These are phyloP conservation scores for Inosperma sp. DNA, from an alignment of 768 basidiomycete genomes.

Conservation along the genomic window DNA sequence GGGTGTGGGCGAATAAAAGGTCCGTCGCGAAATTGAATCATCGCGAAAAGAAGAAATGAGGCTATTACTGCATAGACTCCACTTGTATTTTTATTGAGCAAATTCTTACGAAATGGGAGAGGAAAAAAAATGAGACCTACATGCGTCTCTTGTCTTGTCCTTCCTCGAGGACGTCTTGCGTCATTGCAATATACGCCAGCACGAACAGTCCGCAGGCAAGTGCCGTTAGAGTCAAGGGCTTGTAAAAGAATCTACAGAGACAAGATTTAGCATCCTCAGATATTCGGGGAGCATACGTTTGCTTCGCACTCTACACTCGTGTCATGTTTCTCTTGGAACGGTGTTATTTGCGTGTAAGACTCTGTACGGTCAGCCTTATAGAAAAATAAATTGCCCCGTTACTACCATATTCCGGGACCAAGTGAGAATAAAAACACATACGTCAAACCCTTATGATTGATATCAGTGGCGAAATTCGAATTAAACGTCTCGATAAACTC, in stretches of 20 bases:
- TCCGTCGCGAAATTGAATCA: conserved; percentile 87
- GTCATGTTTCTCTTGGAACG: conserved; percentile 80
- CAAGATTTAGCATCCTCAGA: conserved; percentile 10
- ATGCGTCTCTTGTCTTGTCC: conserved; percentile 76
- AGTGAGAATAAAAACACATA: conserved; percentile 41
- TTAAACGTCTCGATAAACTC: conserved; percentile 11
- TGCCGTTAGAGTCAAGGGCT: conserved; percentile 74
- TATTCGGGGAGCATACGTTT: not conserved
- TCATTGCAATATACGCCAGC: conserved; percentile 77
- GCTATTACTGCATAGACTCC: conserved; percentile 72
- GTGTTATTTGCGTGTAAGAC: conserved; percentile 74
- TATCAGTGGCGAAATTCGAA: conserved; percentile 14
- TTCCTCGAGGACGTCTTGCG: conserved; percentile 80
- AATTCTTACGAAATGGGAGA: too few species aligned
- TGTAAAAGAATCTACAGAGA: conserved; percentile 74
- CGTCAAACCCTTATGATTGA: conserved; percentile 69
- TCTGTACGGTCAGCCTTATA: conserved; percentile 76
- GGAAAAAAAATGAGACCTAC: too few species aligned
- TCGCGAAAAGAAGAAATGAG: conserved; percentile 75
- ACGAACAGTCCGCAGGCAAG: conserved; percentile 61
- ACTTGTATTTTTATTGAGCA: too few species aligned
- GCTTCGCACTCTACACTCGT: conserved; percentile 72
- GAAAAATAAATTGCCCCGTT: conserved; percentile 9
- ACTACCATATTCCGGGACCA: conserved; percentile 18
- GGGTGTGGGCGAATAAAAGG: conserved; percentile 88